Conservation (phyloP, 2,329 filamentous ascomycete genomes). For the Rhynchosporium graminicola region DNA sequence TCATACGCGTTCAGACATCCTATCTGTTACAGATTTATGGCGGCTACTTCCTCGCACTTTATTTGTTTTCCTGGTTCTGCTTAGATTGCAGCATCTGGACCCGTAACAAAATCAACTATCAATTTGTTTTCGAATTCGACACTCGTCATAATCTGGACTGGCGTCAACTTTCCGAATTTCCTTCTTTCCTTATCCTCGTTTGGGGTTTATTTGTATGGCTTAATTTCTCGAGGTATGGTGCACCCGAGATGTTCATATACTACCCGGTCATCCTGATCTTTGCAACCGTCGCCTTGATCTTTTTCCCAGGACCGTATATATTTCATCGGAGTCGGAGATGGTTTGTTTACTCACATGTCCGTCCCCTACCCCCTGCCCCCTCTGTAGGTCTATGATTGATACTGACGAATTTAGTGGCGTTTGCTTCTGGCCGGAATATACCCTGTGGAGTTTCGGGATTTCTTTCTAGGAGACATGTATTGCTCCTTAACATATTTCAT, state of each 20-base stretch:
- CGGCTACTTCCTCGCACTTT: conserved; percentile 83
- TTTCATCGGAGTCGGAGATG: conserved; percentile 78
- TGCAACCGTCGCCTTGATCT: conserved; percentile 66
- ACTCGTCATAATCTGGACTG: conserved; percentile 83
- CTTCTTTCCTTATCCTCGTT: conserved; percentile 77
- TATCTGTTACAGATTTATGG: conserved; percentile 88
- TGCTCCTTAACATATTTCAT: conserved; percentile 91
- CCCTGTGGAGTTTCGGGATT: conserved; percentile 94
- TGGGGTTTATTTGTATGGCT: conserved; percentile 83
- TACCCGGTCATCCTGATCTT: conserved; percentile 81
- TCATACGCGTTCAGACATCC: conserved; percentile 54
- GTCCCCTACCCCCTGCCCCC: conserved; percentile 40
- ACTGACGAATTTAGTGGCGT: conserved; percentile 65
- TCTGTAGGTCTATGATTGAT: not conserved
- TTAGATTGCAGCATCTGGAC: conserved; percentile 84
- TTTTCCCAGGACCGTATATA: conserved; percentile 73
- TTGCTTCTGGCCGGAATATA: conserved; percentile 83
- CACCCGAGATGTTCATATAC: conserved; percentile 73
- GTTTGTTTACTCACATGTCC: conserved; percentile 86
- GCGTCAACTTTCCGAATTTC: conserved; percentile 83
- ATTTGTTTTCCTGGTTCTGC: conserved; percentile 82
- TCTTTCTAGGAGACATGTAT: conserved; percentile 97
- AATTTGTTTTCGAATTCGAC: conserved; percentile 96
- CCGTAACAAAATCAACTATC: conserved; percentile 86
- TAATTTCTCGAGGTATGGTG: conserved; percentile 75